Percentiles rank a stretch among this genome's conserved stretches.
phyloP scores from a whole-genome alignment of 331 rosid genomes.

The Acacia pycnantha region DNA sequence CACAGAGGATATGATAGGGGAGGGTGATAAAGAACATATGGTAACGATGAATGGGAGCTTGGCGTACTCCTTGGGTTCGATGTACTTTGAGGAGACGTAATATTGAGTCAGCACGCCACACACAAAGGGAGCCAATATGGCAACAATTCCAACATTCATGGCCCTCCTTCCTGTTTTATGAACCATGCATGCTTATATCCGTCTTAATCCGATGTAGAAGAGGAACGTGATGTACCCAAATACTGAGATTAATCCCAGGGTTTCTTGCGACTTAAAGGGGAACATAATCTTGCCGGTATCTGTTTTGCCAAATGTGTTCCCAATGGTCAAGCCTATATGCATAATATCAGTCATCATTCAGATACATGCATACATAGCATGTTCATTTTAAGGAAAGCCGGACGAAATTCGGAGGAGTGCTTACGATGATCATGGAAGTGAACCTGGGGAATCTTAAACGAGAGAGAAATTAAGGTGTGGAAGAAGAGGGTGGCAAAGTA shows the following conservation, averaged over 20 bases:
- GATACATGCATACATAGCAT: neutral
- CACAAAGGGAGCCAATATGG: conserved; percentile 32
- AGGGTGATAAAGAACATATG: conserved; percentile 26
- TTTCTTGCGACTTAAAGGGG: conserved; percentile 25
- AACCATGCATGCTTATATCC: conserved; percentile 35
- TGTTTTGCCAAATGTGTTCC: neutral
- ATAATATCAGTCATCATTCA: neutral
- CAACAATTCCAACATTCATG: conserved; percentile 10
- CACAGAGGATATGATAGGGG: conserved; percentile 31
- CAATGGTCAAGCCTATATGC: conserved; percentile 43
- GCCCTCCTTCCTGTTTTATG: conserved; percentile 29
- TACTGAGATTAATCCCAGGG: conserved; percentile 26
- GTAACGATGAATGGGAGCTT: conserved; percentile 1
- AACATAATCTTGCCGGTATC: neutral
- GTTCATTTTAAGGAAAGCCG: neutral
- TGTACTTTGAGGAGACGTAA: neutral
- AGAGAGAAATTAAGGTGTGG: conserved; percentile 35
- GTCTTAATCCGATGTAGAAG: conserved; percentile 46
- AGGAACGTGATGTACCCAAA: conserved; percentile 45
- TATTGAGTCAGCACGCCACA: neutral
- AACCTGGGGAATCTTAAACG: conserved; percentile 47
- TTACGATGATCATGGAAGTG: conserved; percentile 49
- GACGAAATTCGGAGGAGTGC: neutral
- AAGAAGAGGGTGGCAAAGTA: conserved; percentile 29
- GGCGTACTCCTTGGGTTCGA: accelerated